Conservation (phyloP, 2,329 filamentous ascomycete genomes). For the Epichloe uncinata region DNA sequence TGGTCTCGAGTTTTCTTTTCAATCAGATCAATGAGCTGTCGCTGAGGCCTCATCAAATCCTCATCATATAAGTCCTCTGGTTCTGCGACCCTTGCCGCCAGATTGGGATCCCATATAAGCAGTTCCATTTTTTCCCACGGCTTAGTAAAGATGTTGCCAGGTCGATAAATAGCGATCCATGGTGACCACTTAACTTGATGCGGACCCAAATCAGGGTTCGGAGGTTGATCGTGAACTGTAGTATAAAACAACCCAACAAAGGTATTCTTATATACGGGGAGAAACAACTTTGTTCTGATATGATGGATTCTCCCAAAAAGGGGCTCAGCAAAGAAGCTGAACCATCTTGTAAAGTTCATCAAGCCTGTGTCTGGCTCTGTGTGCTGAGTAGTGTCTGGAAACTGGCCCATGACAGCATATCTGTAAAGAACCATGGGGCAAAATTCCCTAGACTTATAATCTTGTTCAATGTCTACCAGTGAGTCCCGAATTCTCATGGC, state of each 20-base stretch:
- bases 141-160: slow-evolving; percentile 22
- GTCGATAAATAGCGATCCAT: slow-evolving; percentile 38
- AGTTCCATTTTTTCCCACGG: slow-evolving; percentile 29
- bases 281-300: neutral
- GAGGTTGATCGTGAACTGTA: neutral
- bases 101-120: slow-evolving; percentile 39
- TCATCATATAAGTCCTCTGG: slow-evolving; percentile 12
- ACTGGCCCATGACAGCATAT: slow-evolving; percentile 28
- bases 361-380: slow-evolving; percentile 9
- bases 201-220: neutral
- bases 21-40: slow-evolving; percentile 26
- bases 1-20: slow-evolving; percentile 12
- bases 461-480: neutral
- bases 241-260: slow-evolving; percentile 35
- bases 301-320: neutral
- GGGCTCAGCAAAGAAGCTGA: slow-evolving; percentile 9
- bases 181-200: slow-evolving; percentile 15
- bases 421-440: slow-evolving; percentile 20
- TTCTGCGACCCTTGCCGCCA: slow-evolving; percentile 13
- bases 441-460: neutral
- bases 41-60: slow-evolving; percentile 33
- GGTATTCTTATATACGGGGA: slow-evolving; percentile 9
- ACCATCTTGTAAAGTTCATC: slow-evolving; percentile 12
- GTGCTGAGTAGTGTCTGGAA: slow-evolving; percentile 12
- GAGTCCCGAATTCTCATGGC: neutral